Percentiles rank a stretch among this genome's conserved stretches.
Evolutionary conservation across 768 basidiomycete species (phyloP).

Genomic region (Asterophora parasitica): DNA sequence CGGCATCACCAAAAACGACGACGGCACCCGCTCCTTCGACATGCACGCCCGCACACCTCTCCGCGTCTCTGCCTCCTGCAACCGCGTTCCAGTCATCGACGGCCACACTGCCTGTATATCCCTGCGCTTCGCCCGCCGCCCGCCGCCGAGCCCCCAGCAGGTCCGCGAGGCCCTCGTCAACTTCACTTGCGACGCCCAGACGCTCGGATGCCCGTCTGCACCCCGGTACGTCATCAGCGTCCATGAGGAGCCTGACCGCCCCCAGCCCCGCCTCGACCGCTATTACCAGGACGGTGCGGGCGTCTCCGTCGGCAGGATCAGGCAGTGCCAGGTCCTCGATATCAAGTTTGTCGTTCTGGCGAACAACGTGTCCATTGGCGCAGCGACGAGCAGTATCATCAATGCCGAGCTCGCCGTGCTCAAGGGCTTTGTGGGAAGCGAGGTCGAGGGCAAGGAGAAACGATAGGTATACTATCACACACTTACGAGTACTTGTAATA

Average conservation of each 20-base stretch:
- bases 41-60: conserved; percentile 78
- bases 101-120: conserved; percentile 92
- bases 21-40: conserved; percentile 65
- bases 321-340: conserved; percentile 89
- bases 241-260: conserved; percentile 90
- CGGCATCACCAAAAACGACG: conserved; percentile 56
- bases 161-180: conserved; percentile 74
- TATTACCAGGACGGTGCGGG: conserved; percentile 89
- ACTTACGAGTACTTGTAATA: too few relatives aligned
- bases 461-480: background rate
- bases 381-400: conserved; percentile 94
- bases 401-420: conserved; percentile 94
- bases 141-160: conserved; percentile 83
- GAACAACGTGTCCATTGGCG: conserved; percentile 94
- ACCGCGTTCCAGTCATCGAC: conserved; percentile 92
- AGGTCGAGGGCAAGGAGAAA: background rate
- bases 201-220: conserved; percentile 76
- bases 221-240: conserved; percentile 82
- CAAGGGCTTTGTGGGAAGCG: conserved; percentile 41
- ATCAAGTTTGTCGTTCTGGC: conserved; percentile 92
- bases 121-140: conserved; percentile 72
- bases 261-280: conserved; percentile 90
- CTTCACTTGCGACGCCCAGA: conserved; percentile 74
- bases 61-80: conserved; percentile 90
- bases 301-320: conserved; percentile 84